Evolutionary conservation across 2,329 filamentous ascomycete species (phyloP), one percentile per base, ranked within the genome.

Genomic region (Colletotrichum sp.): DNA sequence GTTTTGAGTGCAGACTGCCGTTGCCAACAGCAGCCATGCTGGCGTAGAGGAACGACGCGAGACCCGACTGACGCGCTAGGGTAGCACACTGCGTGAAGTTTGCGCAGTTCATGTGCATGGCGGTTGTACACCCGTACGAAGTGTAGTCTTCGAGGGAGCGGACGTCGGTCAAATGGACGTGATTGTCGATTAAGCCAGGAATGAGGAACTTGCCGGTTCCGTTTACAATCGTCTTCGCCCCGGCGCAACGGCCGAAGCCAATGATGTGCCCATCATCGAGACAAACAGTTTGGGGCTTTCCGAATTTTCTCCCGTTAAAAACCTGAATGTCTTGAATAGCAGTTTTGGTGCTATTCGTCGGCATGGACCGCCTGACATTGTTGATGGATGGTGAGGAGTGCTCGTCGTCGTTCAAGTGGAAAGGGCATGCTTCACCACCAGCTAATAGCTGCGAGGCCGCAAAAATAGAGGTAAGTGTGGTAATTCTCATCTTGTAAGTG

Each of bases 51-150:
- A 55, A 67, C 21, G 38, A 55, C 7, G 38, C 64, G 18, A 56
- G 24, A 21, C 38, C 26, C 24, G 48, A 21, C 10, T 55, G 18
- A 24, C 38, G 64, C n/a, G 38, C 26, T 3, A 56, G 18, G n/a
- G 48, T 52, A n/a, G 26, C 64, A 34, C 69, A 67, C 26, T 91
- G 89, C 34, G 91, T 90, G 66, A 79, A 80, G 30, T 78, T 76
- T 7, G 65, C 24, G 67, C 81, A 81, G 28, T 73, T 79, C 79
- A 81, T 82, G 62, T 81, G 78, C 32, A 82, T 73, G 18, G 74
- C 76, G 8, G 79, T 81, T 5, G 81, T 81, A 26, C 81, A 77
- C 13, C 80, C 81, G 70, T 80, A 81, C 9, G 79, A 78, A 30
- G 78, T 80, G 65, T 78, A 77, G 24, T 69, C 77, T 24, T 76